Conservation (phyloP, 2,329 filamentous ascomycete species). For the Dendrostoma leiphaemia region DNA sequence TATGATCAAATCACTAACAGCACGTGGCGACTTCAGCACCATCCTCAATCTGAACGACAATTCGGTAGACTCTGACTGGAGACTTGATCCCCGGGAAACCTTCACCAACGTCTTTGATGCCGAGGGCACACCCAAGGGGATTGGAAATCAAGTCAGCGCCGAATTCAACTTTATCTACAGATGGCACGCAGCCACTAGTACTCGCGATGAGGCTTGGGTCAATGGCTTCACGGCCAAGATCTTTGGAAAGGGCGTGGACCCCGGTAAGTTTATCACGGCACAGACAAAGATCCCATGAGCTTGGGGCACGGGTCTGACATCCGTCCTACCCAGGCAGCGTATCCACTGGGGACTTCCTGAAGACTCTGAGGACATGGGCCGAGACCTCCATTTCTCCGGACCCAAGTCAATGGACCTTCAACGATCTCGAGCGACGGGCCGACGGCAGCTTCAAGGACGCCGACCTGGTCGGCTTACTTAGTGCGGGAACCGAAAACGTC, state of each 20-base stretch:
- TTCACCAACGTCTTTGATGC: conserved; percentile 38
- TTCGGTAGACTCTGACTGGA: conserved; percentile 54
- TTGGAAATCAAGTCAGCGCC: conserved; percentile 65
- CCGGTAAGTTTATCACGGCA: neutral
- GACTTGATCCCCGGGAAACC: conserved; percentile 55
- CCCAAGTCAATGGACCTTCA: conserved; percentile 47
- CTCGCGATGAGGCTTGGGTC: conserved; percentile 61
- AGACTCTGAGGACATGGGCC: conserved; percentile 29
- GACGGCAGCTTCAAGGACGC: conserved; percentile 56
- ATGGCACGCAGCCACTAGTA: conserved; percentile 61
- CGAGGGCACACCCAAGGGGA: conserved; percentile 50
- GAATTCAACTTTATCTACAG: conserved; percentile 69
- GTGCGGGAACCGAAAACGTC: conserved; percentile 58
- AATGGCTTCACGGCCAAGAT: conserved; percentile 48
- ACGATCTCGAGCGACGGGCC: conserved; percentile 41
- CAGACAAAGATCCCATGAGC: neutral
- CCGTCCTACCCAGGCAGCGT: conserved; percentile 39
- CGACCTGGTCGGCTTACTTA: conserved; percentile 55
- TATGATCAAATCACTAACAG: neutral
- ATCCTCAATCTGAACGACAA: conserved; percentile 57
- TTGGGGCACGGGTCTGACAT: conserved; percentile 30
- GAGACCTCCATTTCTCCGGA: conserved; percentile 39
- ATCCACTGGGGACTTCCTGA: conserved; percentile 20
- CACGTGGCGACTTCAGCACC: conserved; percentile 29
- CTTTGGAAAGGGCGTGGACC: conserved; percentile 8